phyloP scores from a whole-genome alignment of 2,329 filamentous ascomycete genomes.

The Epichloe typhina region DNA sequence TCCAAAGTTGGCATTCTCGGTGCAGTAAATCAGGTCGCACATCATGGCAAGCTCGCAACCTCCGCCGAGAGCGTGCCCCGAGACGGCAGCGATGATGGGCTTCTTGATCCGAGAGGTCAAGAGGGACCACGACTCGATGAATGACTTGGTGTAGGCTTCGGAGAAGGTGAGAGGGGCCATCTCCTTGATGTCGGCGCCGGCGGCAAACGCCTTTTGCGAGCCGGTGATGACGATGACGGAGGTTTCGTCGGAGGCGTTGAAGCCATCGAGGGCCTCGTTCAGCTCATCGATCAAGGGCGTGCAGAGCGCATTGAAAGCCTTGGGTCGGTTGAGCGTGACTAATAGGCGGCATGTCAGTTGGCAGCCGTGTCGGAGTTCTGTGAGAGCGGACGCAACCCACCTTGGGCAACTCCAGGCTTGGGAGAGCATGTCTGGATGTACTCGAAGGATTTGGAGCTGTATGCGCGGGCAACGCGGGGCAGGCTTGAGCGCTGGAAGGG shows the following conservation, averaged over 20 bases:
- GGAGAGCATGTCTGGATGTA: slow-evolving; percentile 72
- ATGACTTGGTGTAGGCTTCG: slow-evolving; percentile 74
- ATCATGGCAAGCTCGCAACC: slow-evolving; percentile 97
- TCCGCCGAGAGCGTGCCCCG: slow-evolving; percentile 86
- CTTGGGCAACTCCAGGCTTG: slow-evolving; percentile 78
- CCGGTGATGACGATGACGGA: slow-evolving; percentile 77
- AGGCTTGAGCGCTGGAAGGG: slow-evolving; percentile 42
- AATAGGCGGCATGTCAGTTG: slow-evolving; percentile 7
- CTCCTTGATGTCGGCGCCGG: slow-evolving; percentile 97
- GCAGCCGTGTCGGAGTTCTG: background rate
- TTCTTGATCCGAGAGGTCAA: slow-evolving; percentile 79
- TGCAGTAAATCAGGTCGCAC: slow-evolving; percentile 92
- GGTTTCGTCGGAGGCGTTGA: slow-evolving; percentile 57
- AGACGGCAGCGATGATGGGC: slow-evolving; percentile 86
- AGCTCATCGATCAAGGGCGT: slow-evolving; percentile 85
- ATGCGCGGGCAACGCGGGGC: slow-evolving; percentile 40
- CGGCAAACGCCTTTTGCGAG: slow-evolving; percentile 75
- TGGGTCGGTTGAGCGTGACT: slow-evolving; percentile 92
- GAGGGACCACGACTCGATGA: slow-evolving; percentile 90
- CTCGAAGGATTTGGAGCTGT: slow-evolving; percentile 53
- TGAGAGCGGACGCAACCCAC: slow-evolving; percentile 33
- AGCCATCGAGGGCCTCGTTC: slow-evolving; percentile 59
- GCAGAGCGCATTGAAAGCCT: slow-evolving; percentile 87
- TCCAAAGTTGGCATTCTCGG: slow-evolving; percentile 74
- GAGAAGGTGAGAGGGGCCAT: slow-evolving; percentile 90